phyloP scores from a whole-genome alignment of 768 basidiomycete genomes.

The Psilocybe cyanescens region DNA sequence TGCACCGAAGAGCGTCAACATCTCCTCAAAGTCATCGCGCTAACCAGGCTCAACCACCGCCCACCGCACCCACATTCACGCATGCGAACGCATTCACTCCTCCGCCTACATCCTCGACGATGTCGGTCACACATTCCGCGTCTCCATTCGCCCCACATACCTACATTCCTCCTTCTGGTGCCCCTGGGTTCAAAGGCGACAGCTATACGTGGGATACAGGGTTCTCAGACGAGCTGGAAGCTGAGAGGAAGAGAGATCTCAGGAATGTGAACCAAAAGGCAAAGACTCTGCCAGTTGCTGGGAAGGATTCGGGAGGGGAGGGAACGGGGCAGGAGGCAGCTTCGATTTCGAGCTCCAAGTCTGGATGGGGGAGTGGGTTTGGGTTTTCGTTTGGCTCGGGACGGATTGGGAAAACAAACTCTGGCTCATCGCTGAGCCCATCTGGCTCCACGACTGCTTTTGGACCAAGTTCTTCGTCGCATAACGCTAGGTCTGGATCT shows the following conservation, averaged over 20 bases:
- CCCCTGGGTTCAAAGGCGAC: constrained; percentile 78
- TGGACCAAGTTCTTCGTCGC: not conserved
- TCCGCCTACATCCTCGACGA: constrained; percentile 5
- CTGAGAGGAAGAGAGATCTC: constrained; percentile 34
- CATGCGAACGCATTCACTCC: constrained; percentile 20
- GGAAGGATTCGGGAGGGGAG: not conserved
- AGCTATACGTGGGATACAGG: constrained; percentile 70
- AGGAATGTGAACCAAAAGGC: constrained; percentile 6
- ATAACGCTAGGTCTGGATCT: not conserved
- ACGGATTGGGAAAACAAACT: constrained; percentile 16
- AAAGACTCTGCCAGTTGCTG: constrained; percentile 3
- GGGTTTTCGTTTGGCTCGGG: constrained; percentile 22
- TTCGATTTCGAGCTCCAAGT: not conserved
- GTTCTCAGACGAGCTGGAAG: constrained; percentile 51
- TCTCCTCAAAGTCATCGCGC: not conserved
- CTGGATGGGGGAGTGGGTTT: constrained; percentile 24
- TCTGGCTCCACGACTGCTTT: not conserved
- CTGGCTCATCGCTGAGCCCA: not conserved
- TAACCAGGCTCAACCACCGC: not conserved
- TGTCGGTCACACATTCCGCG: constrained; percentile 18
- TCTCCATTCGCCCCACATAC: constrained; percentile 50
- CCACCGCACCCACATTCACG: constrained; percentile 16
- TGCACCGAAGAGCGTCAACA: not conserved
- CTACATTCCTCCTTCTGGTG: constrained; percentile 55
- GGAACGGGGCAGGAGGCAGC: not conserved